Evolutionary conservation across 441 rosid genomes (phyloP), one percentile per base, ranked within the genome.

Genomic region (Capsella rubella): DNA sequence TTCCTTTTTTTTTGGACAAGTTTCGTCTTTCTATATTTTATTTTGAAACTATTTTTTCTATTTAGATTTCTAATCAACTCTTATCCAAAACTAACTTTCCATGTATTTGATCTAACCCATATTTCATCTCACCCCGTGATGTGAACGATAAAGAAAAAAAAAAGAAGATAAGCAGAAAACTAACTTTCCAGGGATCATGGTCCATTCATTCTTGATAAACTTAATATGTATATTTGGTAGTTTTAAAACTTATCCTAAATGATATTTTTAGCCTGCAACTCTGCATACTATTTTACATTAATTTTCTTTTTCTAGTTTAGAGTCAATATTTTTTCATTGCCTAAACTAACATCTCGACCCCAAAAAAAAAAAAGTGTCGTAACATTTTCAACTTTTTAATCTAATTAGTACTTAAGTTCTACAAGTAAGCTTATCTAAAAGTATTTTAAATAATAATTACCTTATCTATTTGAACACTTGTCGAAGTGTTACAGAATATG

Each of bases 61-160:
- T 42, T 52, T 51, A 25, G 27, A 21, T 59, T n/a, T 14, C n/a
- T 1, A 3, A 39, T 67, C 51, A 67, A 46, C 14, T n/a, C 66
- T 69, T 58, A 70, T 70, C 66, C 58, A 70, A 60, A 58, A 70
- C 64, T 35, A 58, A 10, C 13, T 47, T 70, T 32, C 35, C 35
- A 32, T 32, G 35, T 32, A 6, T 32, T 32, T 32, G 8, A 32
- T 32, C 35, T 32, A 32, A 32, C 35, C 35, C 35, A 31, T 31
- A 31, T 31, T 31, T 31, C 1, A 31, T 31, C 35, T 1, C 8
- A 32, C 8, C 35, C 2, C 25, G 25, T 21, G 25, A 21, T 21
- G 35, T 32, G 35, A 32, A 32, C 8, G 8, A 32, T 6, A 32
- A 32, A 32, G 35, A 32, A 32, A 32, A 32, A 32, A 32, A 21